A percentile compares a stretch with the other conserved stretches of the same genome.
phyloP scores from a whole-genome alignment of 2,329 filamentous ascomycete genomes.

The Hirsutella rhossiliensis region DNA sequence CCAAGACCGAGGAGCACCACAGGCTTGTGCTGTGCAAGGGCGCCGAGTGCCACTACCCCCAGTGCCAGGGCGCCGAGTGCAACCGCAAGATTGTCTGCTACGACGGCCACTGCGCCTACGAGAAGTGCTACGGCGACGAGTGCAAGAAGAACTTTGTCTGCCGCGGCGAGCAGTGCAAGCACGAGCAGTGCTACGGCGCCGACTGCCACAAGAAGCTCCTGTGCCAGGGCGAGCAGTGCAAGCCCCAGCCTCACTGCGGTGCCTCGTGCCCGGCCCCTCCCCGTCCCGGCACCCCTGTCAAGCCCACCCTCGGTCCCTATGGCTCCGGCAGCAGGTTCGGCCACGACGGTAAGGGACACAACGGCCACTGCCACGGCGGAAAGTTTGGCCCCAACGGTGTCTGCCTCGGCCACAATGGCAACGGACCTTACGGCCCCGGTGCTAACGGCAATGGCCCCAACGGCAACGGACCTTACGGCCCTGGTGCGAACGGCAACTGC shows the following conservation, averaged over 20 bases:
- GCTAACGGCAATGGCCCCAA: neutral
- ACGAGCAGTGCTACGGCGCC: slow-evolving; percentile 15
- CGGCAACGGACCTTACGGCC: slow-evolving; percentile 1
- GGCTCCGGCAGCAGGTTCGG: neutral
- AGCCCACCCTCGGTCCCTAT: neutral
- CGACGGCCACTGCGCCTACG: slow-evolving; percentile 16
- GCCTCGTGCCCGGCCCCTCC: slow-evolving; percentile 8
- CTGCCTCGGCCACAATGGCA: neutral
- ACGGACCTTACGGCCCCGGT: neutral
- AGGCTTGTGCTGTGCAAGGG: slow-evolving; percentile 17
- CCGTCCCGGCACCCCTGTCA: slow-evolving; percentile 2
- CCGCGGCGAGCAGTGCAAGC: slow-evolving; percentile 16
- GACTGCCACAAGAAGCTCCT: slow-evolving; percentile 17
- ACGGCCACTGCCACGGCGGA: neutral
- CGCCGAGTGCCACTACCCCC: slow-evolving; percentile 14
- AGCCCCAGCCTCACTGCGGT: slow-evolving; percentile 9
- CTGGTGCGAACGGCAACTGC: neutral
- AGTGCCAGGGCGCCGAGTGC: slow-evolving; percentile 12
- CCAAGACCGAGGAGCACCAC: slow-evolving; percentile 13
- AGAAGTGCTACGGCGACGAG: slow-evolving; percentile 15
- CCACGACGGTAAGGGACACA: neutral
- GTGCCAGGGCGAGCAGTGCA: slow-evolving; percentile 15
- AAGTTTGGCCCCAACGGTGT: neutral
- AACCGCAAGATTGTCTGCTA: slow-evolving; percentile 21
- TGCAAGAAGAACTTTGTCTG: slow-evolving; percentile 22